These are phyloP conservation scores for Cladosporium sp. DNA, from an alignment of 2,329 filamentous ascomycete species.

Conservation along the genomic window DNA sequence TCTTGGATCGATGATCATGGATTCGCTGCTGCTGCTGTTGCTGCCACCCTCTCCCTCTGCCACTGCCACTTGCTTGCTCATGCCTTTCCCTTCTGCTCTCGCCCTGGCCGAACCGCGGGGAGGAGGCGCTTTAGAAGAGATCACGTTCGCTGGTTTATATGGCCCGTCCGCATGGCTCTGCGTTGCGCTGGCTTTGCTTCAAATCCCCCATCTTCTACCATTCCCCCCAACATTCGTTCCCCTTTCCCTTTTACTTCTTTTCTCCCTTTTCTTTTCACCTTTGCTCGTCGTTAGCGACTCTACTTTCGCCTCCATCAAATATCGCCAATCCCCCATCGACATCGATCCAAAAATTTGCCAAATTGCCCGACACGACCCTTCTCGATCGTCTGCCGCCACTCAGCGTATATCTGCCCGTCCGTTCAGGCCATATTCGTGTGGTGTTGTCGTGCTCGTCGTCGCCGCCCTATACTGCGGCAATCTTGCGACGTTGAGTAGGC, in stretches of 20 bases:
- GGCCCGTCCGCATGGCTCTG: slow-evolving; percentile 11
- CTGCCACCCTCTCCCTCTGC: too few species aligned
- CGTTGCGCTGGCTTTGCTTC: slow-evolving; percentile 10
- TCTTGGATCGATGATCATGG: too few species aligned
- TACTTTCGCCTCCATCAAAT: slow-evolving; percentile 1
- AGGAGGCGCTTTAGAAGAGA: not conserved
- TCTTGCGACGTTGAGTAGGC: slow-evolving; percentile 5
- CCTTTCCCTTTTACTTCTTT: slow-evolving; percentile 14
- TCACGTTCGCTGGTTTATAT: slow-evolving; percentile 13
- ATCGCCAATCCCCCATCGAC: slow-evolving; percentile 1
- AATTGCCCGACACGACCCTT: not conserved
- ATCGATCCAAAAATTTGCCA: not conserved
- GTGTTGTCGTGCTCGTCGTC: slow-evolving; percentile 5
- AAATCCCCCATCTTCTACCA: slow-evolving; percentile 10
- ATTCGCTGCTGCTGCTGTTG: too few species aligned
- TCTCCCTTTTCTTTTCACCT: slow-evolving; percentile 13
- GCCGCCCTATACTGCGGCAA: slow-evolving; percentile 2
- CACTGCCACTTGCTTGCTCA: not conserved
- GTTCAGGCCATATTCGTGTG: not conserved
- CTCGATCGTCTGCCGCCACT: not conserved
- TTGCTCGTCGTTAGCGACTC: not conserved
- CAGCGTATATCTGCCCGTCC: not conserved
- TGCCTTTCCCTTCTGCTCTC: not conserved
- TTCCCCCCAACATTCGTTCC: slow-evolving; percentile 11
- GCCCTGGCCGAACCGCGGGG: slow-evolving; percentile 5